phyloP scores from a whole-genome alignment of 805 yeast genomes.

The Candida easanensis region DNA sequence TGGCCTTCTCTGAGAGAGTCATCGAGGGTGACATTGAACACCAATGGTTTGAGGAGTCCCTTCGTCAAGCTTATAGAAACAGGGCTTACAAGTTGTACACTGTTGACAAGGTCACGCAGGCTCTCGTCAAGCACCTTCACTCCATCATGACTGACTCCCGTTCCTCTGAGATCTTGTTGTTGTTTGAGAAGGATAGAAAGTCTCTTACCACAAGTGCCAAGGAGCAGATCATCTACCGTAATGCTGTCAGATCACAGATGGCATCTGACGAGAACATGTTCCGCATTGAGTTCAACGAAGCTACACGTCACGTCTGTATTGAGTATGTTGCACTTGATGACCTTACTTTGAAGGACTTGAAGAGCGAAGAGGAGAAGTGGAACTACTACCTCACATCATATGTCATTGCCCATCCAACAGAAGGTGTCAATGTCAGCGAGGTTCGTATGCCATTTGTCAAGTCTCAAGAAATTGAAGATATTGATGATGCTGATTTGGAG shows the following conservation, averaged over 20 bases:
- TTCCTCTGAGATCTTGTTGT: constrained; percentile 73
- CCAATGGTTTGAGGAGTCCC: constrained; percentile 90
- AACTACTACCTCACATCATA: constrained; percentile 92
- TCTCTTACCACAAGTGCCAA: constrained; percentile 66
- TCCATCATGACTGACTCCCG: constrained; percentile 74
- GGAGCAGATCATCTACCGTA: constrained; percentile 86
- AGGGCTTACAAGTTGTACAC: constrained; percentile 92
- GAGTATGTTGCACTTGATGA: constrained; percentile 89
- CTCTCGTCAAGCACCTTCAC: constrained; percentile 83
- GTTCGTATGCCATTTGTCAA: constrained; percentile 78
- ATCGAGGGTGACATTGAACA: constrained; percentile 91
- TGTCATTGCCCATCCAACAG: constrained; percentile 95
- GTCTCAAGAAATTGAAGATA: constrained; percentile 39
- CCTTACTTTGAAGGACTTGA: constrained; percentile 71
- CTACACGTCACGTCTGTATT: constrained; percentile 52
- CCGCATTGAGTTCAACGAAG: constrained; percentile 69
- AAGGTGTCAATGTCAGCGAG: constrained; percentile 80
- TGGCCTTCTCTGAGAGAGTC: constrained; percentile 67
- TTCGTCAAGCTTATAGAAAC: constrained; percentile 93
- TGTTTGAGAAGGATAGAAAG: constrained; percentile 80
- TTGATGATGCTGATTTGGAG: constrained; percentile 48
- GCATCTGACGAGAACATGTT: constrained; percentile 89
- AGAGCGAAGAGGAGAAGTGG: constrained; percentile 77
- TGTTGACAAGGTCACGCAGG: constrained; percentile 86
- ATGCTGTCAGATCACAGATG: constrained; percentile 81